Evolutionary conservation across 305 asterid genomes (phyloP), one percentile per base, ranked within the genome.

Genomic region (Rubia tinctorum): DNA sequence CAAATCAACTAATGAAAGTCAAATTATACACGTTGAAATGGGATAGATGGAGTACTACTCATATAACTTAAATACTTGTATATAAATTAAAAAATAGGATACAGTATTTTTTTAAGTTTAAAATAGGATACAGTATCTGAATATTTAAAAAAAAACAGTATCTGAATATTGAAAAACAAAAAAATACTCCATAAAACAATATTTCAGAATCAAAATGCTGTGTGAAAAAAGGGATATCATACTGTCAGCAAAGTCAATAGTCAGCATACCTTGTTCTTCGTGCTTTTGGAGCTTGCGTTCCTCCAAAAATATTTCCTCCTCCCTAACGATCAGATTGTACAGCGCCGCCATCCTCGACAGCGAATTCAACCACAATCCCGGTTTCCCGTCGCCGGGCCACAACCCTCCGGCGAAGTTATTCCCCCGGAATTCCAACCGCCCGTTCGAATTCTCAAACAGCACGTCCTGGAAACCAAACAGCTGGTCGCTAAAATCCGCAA

Each of bases 351-450:
- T 87, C 82, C 93, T 79, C 14, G 98, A 93, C 2, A 75, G 64
- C 1, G 91, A 85, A 77, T 80, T 86, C 87, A 87, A 73, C 96
- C 98, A 93, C 77, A 91, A 76, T 4, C 97, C 97, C 1, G 98
- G 98, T 80, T 88, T 90, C 13, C 92, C 92, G 61, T 87, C 89
- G 0, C 95, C 98, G 0, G 98, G 98, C 98, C 98, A 91, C 39
- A 90, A 66, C 15, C 88, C 81, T 23, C 56, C 60, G 4, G 55
- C 49, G 4, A 34, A 74, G 0, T 83, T 84, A 76, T 78, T 89
- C 0, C 97, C 97, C 5, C 86, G 22, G 60, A 77, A 93, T 7
- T 86, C 90, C n/a, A 91, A 83, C 2, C 87, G 84, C 14, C 96
- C 97, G 65, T 87, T 65, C 9, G 77, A 55, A 76, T 91, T 93